phyloP scores from a whole-genome alignment of 2,329 filamentous ascomycete genomes.

The Fusarium circinatum region DNA sequence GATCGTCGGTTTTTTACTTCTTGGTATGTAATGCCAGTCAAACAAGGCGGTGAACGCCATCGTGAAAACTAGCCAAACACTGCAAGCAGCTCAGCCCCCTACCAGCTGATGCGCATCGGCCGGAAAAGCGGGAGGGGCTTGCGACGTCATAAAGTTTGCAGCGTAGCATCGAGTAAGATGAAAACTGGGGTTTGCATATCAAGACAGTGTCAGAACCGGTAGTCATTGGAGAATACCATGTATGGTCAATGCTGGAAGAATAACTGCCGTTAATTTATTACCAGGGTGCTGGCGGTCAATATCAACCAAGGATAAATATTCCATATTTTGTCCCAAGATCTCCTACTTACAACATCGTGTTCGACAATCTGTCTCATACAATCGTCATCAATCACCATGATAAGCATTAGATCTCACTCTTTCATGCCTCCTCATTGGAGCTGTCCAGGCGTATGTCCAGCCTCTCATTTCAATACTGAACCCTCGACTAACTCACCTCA shows the following conservation, averaged over 20 bases:
- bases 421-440: neutral
- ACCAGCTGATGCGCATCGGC: accelerated
- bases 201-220: accelerated
- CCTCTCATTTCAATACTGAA: accelerated
- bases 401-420: neutral
- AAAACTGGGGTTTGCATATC: neutral
- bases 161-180: neutral
- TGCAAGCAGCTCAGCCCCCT: too few relatives aligned
- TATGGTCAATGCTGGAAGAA: neutral
- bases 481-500: accelerated
- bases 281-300: neutral
- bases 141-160: neutral
- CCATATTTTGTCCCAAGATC: accelerated
- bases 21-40: too few relatives aligned
- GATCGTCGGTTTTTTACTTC: accelerated
- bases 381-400: too few relatives aligned
- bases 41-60: neutral
- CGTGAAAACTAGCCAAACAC: neutral
- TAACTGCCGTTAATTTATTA: neutral
- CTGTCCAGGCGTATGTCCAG: neutral
- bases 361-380: neutral
- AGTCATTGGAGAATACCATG: neutral
- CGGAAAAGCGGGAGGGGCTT: neutral
- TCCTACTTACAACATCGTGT: neutral
- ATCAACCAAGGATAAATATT: neutral